Percentiles rank a stretch among this genome's conserved stretches.
Evolutionary conservation across 495 filamentous ascomycete species (phyloP).

Genomic region (Penicillium parvum): DNA sequence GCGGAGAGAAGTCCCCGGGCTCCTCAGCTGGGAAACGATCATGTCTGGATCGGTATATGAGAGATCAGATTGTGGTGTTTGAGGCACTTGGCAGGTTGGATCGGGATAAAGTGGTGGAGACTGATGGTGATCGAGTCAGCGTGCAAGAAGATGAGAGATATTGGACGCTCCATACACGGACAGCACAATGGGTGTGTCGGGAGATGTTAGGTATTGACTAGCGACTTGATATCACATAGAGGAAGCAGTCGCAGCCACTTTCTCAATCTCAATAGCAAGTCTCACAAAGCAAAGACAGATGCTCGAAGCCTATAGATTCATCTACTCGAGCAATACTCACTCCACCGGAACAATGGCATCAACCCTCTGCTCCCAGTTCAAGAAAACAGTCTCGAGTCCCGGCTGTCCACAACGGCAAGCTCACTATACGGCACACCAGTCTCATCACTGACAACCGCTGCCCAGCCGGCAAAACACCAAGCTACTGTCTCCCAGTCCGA

Average conservation of each 20-base stretch:
- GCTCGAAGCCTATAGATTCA: too few species aligned
- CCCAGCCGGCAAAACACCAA: background rate
- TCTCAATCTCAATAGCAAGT: too few species aligned
- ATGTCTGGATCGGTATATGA: constrained; percentile 64
- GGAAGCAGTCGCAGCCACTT: too few species aligned
- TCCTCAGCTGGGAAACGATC: constrained; percentile 9
- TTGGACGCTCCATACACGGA: constrained; percentile 64
- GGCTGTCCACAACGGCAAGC: background rate
- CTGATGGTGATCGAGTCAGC: constrained; percentile 28
- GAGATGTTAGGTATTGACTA: constrained; percentile 28
- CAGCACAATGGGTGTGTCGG: constrained; percentile 68
- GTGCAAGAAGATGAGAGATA: constrained; percentile 36
- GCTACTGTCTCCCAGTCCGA: background rate
- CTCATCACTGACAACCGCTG: background rate
- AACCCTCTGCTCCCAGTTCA: background rate
- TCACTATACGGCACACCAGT: too few species aligned
- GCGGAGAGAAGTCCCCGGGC: background rate
- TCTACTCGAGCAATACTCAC: too few species aligned
- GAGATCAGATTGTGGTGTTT: constrained; percentile 80
- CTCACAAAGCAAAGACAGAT: too few species aligned
- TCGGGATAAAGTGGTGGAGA: constrained; percentile 11
- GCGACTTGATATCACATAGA: too few species aligned
- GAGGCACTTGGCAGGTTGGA: constrained; percentile 56
- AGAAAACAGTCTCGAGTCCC: background rate
- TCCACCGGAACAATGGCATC: background rate